Evolutionary conservation across 1,139 yeast genomes (phyloP), one percentile per base, ranked within the genome.

Genomic region (Candida glucosophila): DNA sequence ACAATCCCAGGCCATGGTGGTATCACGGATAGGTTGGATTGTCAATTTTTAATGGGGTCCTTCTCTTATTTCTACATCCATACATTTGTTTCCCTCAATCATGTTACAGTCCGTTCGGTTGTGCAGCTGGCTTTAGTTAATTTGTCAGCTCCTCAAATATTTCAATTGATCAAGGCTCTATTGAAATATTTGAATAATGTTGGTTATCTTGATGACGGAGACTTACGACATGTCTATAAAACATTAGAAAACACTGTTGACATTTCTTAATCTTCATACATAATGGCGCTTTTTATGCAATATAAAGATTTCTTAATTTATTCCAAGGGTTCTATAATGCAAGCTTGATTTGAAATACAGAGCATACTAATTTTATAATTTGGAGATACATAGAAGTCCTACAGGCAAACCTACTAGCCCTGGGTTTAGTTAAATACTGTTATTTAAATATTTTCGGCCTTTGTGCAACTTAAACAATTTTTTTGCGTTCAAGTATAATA

Each of bases 21-120:
- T 38, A 77, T 90, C 38, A 88, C 96, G 17, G 99, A 90, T 53
- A 73, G 99, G 57, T 79, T 90, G 65, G 99, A 90, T 58, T 90
- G 99, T 56, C 98, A 90, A 56, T 90, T 90, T 49, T 64, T 90
- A 40, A 90, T 90, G 97, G 99, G 98, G 7, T 85, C 95, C 22
- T 90, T 90, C 50, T 73, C 92, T 23, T 88, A 86, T 49, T 67
- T 90, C 38, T 90, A 90, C 60, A 88, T 79, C 52, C 96, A 88
- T 54, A 82, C 95, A 2, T 90, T 90, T 51, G 72, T 90, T 39
- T 77, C 93, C 22, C 72, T 75, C 25, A 72, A 73, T 40, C 79
- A 77, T 51, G 65, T 78, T 36, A 76, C 75, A 34, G 76, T 81
- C 32, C 88, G 85, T 20, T 68, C 78, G 15, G 58, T 88, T 15